phyloP scores from a whole-genome alignment of 192 early-diverging fungal genomes.

The Oehlia diaphana region DNA sequence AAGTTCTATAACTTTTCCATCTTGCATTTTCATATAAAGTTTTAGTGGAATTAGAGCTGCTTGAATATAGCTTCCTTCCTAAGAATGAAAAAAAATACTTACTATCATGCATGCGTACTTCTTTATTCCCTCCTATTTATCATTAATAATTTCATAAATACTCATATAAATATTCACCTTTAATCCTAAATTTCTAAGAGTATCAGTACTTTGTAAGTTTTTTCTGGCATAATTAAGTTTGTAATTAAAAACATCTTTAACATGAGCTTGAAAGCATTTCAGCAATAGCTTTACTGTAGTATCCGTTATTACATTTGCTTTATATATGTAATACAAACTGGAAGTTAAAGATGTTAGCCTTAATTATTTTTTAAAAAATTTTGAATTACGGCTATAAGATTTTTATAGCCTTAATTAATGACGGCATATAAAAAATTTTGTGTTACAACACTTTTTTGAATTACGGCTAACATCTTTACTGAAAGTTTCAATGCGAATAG shows the following conservation, averaged over 20 bases:
- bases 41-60: slow-evolving; percentile 36
- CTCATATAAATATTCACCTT: neutral
- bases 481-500: neutral
- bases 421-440: too few species aligned
- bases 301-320: neutral
- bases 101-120: neutral
- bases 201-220: neutral
- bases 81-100: neutral
- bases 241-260: neutral
- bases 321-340: neutral
- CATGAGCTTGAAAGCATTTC: neutral
- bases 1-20: slow-evolving; percentile 50
- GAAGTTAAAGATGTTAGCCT: too few species aligned
- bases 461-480: too few species aligned
- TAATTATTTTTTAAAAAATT: too few species aligned
- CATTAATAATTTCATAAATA: neutral
- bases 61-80: neutral
- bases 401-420: too few species aligned
- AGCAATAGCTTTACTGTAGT: slow-evolving; percentile 7
- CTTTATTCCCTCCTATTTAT: slow-evolving; percentile 44
- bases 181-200: neutral
- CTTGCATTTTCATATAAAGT: slow-evolving; percentile 74
- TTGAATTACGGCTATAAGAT: too few species aligned
- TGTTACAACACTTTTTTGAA: too few species aligned
- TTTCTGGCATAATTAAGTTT: neutral